phyloP scores from a whole-genome alignment of 2,329 filamentous ascomycete species.

The Mycocentrospora acerina region DNA sequence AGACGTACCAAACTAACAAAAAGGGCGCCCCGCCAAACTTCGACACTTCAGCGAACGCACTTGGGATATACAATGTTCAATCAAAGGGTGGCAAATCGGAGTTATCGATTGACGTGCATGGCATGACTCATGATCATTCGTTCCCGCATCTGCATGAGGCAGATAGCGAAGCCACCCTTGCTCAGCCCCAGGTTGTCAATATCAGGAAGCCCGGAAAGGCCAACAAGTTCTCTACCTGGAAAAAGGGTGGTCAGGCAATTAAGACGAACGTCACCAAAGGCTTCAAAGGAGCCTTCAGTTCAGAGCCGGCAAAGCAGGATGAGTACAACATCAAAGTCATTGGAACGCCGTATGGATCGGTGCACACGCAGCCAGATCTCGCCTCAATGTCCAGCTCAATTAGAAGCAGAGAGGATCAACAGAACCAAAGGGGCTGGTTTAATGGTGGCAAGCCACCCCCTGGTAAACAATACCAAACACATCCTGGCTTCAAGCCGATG shows the following conservation, averaged over 20 bases:
- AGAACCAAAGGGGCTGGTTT: conserved; percentile 37
- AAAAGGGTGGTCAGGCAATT: conserved; percentile 91
- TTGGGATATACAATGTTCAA: conserved; percentile 60
- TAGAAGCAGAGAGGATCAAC: conserved; percentile 30
- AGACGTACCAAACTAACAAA: conserved; percentile 79
- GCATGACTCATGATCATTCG: conserved; percentile 37
- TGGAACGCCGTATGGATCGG: conserved; percentile 48
- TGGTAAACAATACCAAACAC: conserved; percentile 11
- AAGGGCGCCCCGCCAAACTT: conserved; percentile 54
- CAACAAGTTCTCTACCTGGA: conserved; percentile 99
- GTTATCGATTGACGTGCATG: conserved; percentile 46
- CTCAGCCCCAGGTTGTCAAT: conserved; percentile 89
- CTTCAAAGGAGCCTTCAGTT: conserved; percentile 84
- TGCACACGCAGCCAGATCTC: conserved; percentile 38
- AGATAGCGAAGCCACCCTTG: conserved; percentile 63
- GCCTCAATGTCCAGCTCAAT: conserved; percentile 34
- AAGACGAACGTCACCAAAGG: conserved; percentile 94
- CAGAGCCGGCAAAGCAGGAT: conserved; percentile 55
- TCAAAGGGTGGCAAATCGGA: conserved; percentile 43
- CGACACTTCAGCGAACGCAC: conserved; percentile 55
- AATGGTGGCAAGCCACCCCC: conserved; percentile 22
- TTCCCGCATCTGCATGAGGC: conserved; percentile 56
- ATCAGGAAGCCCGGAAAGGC: conserved; percentile 84
- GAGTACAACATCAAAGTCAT: conserved; percentile 54
- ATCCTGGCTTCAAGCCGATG: conserved; percentile 30